Evolutionary conservation across 805 yeast genomes (phyloP).

Genomic region (Starmerella ratchasimensis): DNA sequence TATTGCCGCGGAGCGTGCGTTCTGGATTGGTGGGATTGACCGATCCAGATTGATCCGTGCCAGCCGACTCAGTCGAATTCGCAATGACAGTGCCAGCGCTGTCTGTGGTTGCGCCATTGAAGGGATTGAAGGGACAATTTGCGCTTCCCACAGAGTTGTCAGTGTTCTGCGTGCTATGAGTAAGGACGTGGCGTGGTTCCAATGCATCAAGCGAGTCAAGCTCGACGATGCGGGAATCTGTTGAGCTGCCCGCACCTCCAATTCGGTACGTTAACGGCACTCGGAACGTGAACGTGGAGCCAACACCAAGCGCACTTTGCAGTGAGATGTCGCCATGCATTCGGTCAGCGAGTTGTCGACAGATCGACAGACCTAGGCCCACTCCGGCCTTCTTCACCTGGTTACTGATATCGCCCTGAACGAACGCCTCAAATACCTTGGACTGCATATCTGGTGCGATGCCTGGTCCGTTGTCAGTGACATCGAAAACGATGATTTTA

Average conservation of each 20-base stretch:
- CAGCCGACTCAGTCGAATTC: no score
- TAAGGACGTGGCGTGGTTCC: no score
- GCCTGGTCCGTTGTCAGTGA: slow-evolving; percentile 89
- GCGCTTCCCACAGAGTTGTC: no score
- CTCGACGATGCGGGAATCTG: not conserved
- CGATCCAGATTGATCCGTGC: no score
- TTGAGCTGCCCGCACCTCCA: slow-evolving; percentile 2
- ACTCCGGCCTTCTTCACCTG: slow-evolving; percentile 92
- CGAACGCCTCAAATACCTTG: slow-evolving; percentile 87
- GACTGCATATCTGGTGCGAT: slow-evolving; percentile 70
- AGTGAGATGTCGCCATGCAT: slow-evolving; percentile 79
- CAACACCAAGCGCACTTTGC: slow-evolving; percentile 62
- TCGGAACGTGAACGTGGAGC: slow-evolving; percentile 70
- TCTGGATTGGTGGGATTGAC: no score
- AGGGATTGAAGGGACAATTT: no score
- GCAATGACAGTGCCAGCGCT: no score
- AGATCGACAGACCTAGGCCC: slow-evolving; percentile 80
- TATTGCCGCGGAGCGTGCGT: no score
- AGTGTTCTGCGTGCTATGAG: no score
- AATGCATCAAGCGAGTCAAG: no score
- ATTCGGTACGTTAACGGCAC: slow-evolving; percentile 30
- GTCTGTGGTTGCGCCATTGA: no score
- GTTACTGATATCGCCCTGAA: slow-evolving; percentile 90
- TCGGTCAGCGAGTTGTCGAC: slow-evolving; percentile 77
- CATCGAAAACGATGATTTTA: slow-evolving; percentile 44